Base-by-base conservation (phyloP, 108 stramenopile species). In the Chaetoceros tenuissimus region DNA sequence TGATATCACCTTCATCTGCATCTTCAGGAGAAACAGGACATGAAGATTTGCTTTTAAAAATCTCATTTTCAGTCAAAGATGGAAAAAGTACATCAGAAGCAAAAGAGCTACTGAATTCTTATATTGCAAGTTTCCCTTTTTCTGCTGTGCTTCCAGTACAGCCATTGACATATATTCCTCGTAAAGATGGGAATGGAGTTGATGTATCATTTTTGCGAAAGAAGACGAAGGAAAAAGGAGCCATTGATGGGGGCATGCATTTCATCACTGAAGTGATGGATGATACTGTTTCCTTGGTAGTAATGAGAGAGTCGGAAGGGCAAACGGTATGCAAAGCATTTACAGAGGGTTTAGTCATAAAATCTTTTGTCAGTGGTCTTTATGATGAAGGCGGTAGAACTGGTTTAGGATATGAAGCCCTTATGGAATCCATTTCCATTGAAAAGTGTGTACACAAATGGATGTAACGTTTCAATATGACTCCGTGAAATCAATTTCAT, bases 91-190 rank as follows among this genome's bases (percentile, higher is more conserved):
- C 13, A 40, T 5, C 5, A 40, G 34, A 40, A 40, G 5, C 8
- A 10, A 13, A 5, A 40, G 34, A 40, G 13, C 5, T 40, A 5
- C 34, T 40, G 8, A 5, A 40, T 10, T 40, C 34, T 13, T 90
- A 78, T 54, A 70, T 64, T 17, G 76, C 73, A 58, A 74, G 75
- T 3, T 90, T 90, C 53, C 89, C 89, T 0, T 84, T 90, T 74
- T 75, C 84, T 8, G 89, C 85, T 8, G 58, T 84, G 0, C 60
- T 90, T 22, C 89, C 89, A 0, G 81, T 83, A 1, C 89, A 90
- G 45, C 89, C 89, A 7, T 55, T 90, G 31, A 75, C 77, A 46
- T 84, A 86, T 31, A 46, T 86, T 13, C 81, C 85, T n/a, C 19
- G 28, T 49, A 7, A 7, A 16, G 71, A 63, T 63, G 66, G 71